Base-by-base conservation (phyloP, 148 eudicot genomes). In the Vaccinium vitisidaea region DNA sequence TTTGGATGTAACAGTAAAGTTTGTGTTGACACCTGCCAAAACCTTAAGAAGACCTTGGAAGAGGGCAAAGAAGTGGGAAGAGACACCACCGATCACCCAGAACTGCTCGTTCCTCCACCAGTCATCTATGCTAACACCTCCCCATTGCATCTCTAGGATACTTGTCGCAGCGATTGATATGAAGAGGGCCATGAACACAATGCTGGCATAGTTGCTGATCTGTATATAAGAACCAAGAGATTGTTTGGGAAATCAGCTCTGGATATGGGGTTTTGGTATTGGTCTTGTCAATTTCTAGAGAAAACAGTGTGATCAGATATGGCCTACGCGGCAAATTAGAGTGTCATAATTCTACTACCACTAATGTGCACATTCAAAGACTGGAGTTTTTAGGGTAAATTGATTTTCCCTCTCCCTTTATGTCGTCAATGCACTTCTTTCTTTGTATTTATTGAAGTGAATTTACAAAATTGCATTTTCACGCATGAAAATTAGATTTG, bases 31-130 rank as follows among this genome's bases (percentile, higher is more conserved):
- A 80, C 99, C 99, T 18, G 98, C 99, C 32, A 97, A 84, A 52
- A 97, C 99, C 87, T 97, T 97, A 48, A 97, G 97, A 18, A 97
- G 94, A 88, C 99, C 99, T 85, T 97, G 99, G 85, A 95, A 86
- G 27, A 97, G 94, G 48, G 99, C 99, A 69, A 97, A 97, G 2
- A 97, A 92, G 86, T 97, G 99, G 19, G 99, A 84, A 4, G 99
- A 97, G 14, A 87, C 95, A 52, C 99, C 99, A 74, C 99, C 99
- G 25, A 97, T 97, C 5, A 97, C 99, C 99, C 99, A 97, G 87
- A 97, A 97, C 90, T 97, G 99, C 88, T 97, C 99, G 36, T 97
- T 97, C 85, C 99, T 95, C 99, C 99, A 97, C 92, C 85, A 86
- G n/a, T 97, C 99, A n/a, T 97, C 99, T 19, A 97, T 94, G 25